Percentiles rank a stretch among this genome's conserved stretches.
Evolutionary conservation across 768 basidiomycete species (phyloP).

Genomic region (Boletus rubropictus): DNA sequence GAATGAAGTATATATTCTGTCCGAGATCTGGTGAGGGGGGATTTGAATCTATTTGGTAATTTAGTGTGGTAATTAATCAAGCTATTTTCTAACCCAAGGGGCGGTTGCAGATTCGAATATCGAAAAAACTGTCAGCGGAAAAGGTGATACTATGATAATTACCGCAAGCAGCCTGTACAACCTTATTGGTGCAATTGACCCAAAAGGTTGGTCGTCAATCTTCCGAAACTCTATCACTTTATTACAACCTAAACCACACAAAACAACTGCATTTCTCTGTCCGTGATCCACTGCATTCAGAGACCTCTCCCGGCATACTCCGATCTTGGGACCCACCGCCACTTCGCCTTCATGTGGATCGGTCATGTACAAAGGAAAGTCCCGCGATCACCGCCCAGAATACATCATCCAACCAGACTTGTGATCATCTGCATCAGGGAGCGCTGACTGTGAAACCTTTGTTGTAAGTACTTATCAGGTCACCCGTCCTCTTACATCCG

Average conservation of each 20-base stretch:
- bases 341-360: slow-evolving; percentile 20
- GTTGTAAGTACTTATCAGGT: slow-evolving; percentile 18
- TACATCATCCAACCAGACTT: not conserved
- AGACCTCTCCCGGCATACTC: slow-evolving; percentile 8
- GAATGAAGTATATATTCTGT: slow-evolving; percentile 29
- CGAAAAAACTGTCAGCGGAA: slow-evolving; percentile 24
- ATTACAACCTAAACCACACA: slow-evolving; percentile 42
- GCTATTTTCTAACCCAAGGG: slow-evolving; percentile 27
- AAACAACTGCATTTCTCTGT: not conserved
- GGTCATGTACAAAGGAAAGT: slow-evolving; percentile 13
- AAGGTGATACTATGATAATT: slow-evolving; percentile 22
- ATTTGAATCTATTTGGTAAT: slow-evolving; percentile 28
- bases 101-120: slow-evolving; percentile 9
- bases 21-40: slow-evolving; percentile 29
- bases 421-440: slow-evolving; percentile 3
- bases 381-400: slow-evolving; percentile 20
- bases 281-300: not conserved
- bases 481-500: not conserved
- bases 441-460: not conserved
- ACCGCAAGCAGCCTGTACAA: slow-evolving; percentile 25
- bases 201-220: slow-evolving; percentile 40
- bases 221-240: slow-evolving; percentile 49
- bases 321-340: slow-evolving; percentile 13
- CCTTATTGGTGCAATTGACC: slow-evolving; percentile 36
- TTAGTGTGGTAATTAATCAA: slow-evolving; percentile 36